Percentiles rank a stretch among this genome's conserved stretches.
phyloP scores from a whole-genome alignment of 1,139 yeast species.

The Suhomyces panamericanus region DNA sequence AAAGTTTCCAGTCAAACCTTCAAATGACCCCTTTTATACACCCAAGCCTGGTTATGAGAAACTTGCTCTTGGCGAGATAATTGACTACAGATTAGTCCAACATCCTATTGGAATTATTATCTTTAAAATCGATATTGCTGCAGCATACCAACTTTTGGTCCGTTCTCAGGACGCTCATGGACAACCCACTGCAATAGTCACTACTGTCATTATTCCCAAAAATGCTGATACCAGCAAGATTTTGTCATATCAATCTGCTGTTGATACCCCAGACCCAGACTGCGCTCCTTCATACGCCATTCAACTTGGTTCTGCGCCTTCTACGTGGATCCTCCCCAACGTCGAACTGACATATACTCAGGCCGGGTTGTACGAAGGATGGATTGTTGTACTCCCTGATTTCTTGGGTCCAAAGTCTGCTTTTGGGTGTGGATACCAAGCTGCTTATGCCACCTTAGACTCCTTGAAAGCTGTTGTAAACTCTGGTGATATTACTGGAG shows the following conservation, averaged over 20 bases:
- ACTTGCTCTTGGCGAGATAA: slow-evolving; percentile 26
- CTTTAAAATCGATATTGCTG: slow-evolving; percentile 17
- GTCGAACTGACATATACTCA: slow-evolving; percentile 13
- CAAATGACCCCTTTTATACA: slow-evolving; percentile 27
- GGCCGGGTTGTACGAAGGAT: slow-evolving; percentile 20
- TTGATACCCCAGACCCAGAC: slow-evolving; percentile 29
- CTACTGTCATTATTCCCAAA: slow-evolving; percentile 33
- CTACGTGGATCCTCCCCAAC: slow-evolving; percentile 1
- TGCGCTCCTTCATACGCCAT: slow-evolving; percentile 38
- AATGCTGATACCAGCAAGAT: slow-evolving; percentile 30
- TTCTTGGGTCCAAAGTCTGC: slow-evolving; percentile 32
- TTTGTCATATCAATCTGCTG: slow-evolving; percentile 36
- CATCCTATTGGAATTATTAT: not conserved
- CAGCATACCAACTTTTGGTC: slow-evolving; percentile 34
- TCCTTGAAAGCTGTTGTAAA: slow-evolving; percentile 27
- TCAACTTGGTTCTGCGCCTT: slow-evolving; percentile 20
- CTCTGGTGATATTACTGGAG: slow-evolving; percentile 25
- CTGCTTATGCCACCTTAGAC: slow-evolving; percentile 32
- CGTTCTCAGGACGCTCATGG: slow-evolving; percentile 37
- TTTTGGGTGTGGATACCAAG: slow-evolving; percentile 31
- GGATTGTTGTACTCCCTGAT: slow-evolving; percentile 34
- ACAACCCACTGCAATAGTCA: slow-evolving; percentile 30
- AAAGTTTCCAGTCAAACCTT: too few species aligned
- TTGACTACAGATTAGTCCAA: slow-evolving; percentile 21
- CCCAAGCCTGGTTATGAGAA: slow-evolving; percentile 29